Evolutionary conservation across 1,284 basidiomycete species (phyloP).

Genomic region (Cutaneotrichosporon sp.): DNA sequence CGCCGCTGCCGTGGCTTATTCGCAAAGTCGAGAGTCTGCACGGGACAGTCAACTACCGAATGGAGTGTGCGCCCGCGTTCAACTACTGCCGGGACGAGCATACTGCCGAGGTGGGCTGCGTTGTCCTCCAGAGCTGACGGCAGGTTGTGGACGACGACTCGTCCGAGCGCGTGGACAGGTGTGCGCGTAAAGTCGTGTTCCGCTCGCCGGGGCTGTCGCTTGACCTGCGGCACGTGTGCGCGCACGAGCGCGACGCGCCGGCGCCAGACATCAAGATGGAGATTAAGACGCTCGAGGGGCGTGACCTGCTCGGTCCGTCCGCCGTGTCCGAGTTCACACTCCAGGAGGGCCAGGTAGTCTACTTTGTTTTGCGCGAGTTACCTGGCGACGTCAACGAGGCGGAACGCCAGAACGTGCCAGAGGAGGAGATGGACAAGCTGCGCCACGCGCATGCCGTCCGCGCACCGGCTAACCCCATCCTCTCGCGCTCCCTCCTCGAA

Average conservation of each 20-base stretch:
- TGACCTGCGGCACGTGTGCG: slow-evolving; percentile 67
- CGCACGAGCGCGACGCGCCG: slow-evolving; percentile 30
- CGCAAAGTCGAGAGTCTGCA: slow-evolving; percentile 80
- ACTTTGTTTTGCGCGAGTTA: slow-evolving; percentile 67
- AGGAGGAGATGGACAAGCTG: slow-evolving; percentile 31
- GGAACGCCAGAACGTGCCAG: not conserved
- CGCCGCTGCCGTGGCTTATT: slow-evolving; percentile 71
- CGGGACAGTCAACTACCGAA: slow-evolving; percentile 64
- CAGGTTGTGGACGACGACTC: slow-evolving; percentile 52
- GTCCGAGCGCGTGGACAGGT: slow-evolving; percentile 35
- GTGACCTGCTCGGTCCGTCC: slow-evolving; percentile 38
- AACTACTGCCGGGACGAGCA: slow-evolving; percentile 78
- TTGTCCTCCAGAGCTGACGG: not conserved
- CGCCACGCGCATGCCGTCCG: slow-evolving; percentile 53
- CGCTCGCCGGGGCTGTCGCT: slow-evolving; percentile 58
- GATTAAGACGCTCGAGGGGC: slow-evolving; percentile 37
- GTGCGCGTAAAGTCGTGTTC: slow-evolving; percentile 65
- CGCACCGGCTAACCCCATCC: slow-evolving; percentile 56
- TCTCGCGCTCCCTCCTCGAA: slow-evolving; percentile 51
- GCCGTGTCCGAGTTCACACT: slow-evolving; percentile 53
- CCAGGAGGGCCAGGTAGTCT: slow-evolving; percentile 74
- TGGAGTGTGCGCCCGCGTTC: slow-evolving; percentile 89
- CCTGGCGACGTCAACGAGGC: slow-evolving; percentile 32
- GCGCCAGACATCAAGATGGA: slow-evolving; percentile 57
- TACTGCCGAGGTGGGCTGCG: slow-evolving; percentile 51